phyloP scores from a whole-genome alignment of 768 basidiomycete genomes.

The Auriscalpium microsporum region DNA sequence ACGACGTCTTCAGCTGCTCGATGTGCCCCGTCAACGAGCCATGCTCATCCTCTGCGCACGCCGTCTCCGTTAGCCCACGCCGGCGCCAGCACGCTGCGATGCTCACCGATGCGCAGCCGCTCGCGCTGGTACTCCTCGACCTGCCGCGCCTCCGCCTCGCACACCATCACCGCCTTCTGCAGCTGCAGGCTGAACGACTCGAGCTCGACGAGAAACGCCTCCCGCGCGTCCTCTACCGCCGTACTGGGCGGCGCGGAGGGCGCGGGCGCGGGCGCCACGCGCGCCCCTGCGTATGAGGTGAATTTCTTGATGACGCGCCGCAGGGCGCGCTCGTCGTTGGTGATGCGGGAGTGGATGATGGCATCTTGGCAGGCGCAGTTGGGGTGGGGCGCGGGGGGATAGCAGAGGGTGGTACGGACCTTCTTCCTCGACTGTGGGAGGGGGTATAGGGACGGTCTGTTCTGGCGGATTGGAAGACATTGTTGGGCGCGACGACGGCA shows the following conservation, averaged over 20 bases:
- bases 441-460: constrained; percentile 26
- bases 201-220: constrained; percentile 72
- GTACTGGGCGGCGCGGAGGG: constrained; percentile 22
- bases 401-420: constrained; percentile 26
- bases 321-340: constrained; percentile 73
- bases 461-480: neutral
- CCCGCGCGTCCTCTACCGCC: constrained; percentile 60
- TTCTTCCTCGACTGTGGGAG: constrained; percentile 56
- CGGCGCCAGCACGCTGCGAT: too few species aligned
- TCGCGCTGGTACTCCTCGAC: constrained; percentile 78
- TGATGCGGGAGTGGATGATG: constrained; percentile 73
- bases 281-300: constrained; percentile 57
- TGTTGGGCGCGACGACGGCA: neutral
- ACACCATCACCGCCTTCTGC: constrained; percentile 75
- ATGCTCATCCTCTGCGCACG: constrained; percentile 56
- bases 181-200: constrained; percentile 67
- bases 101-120: constrained; percentile 61
- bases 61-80: too few species aligned
- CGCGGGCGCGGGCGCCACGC: constrained; percentile 38
- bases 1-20: constrained; percentile 61
- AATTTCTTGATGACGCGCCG: constrained; percentile 77
- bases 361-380: constrained; percentile 41
- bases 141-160: constrained; percentile 78
- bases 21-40: constrained; percentile 60
- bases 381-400: neutral